phyloP scores from a whole-genome alignment of 2,329 filamentous ascomycete genomes.

The Fusarium succisae region DNA sequence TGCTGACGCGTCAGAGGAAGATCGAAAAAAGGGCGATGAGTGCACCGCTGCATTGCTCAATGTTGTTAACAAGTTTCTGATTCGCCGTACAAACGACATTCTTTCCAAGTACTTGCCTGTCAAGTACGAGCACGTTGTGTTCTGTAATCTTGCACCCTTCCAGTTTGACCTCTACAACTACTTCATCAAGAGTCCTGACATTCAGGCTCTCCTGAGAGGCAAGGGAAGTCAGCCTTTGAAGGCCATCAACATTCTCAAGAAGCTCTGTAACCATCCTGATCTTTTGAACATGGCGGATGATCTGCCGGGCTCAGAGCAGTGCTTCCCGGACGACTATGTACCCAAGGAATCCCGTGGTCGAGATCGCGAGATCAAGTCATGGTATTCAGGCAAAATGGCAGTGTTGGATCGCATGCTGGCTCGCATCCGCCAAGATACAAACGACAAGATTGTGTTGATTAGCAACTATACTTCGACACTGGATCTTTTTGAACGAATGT shows the following conservation, averaged over 20 bases:
- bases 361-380: slow-evolving; percentile 90
- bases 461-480: slow-evolving; percentile 98
- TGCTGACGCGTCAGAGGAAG: slow-evolving; percentile 84
- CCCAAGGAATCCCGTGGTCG: slow-evolving; percentile 87
- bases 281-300: slow-evolving; percentile 85
- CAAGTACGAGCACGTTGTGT: slow-evolving; percentile 99
- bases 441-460: slow-evolving; percentile 99
- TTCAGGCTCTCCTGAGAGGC: slow-evolving; percentile 88
- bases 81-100: slow-evolving; percentile 96
- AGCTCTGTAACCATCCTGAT: slow-evolving; percentile 98
- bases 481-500: slow-evolving; percentile 92
- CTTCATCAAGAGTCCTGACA: slow-evolving; percentile 95
- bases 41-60: slow-evolving; percentile 81
- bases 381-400: slow-evolving; percentile 98
- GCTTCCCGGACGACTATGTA: slow-evolving; percentile 86
- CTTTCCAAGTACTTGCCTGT: slow-evolving; percentile 96
- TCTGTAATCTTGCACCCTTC: slow-evolving; percentile 93
- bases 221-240: slow-evolving; percentile 97
- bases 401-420: slow-evolving; percentile 98
- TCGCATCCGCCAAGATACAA: slow-evolving; percentile 93
- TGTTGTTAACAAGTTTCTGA: slow-evolving; percentile 98
- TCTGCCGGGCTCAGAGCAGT: slow-evolving; percentile 84
- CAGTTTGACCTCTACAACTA: slow-evolving; percentile 95
- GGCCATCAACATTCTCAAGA: slow-evolving; percentile 96
- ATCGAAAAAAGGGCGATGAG: slow-evolving; percentile 84